Base-by-base conservation (phyloP, 2,329 filamentous ascomycete species). In the Colletotrichum tanaceti region DNA sequence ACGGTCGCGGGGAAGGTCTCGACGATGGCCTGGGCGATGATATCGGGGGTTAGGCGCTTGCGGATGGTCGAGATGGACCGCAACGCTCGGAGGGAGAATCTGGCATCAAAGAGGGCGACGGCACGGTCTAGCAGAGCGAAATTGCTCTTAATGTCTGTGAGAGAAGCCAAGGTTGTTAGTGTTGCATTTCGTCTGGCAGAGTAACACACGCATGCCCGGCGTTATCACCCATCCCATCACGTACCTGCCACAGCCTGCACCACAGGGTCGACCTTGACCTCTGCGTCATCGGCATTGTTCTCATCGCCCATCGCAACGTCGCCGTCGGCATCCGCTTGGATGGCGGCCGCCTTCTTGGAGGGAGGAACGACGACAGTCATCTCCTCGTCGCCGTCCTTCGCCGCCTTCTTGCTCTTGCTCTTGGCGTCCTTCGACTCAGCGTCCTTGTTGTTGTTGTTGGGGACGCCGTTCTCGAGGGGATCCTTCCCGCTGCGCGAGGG, bases 51-150 rank as follows among this genome's bases (percentile, higher is more conserved):
- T 73, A 97, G 87, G 73, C 93, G 90, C 86, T 98, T 98, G 79
- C 96, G 93, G 79, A 98, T 90, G 63, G 94, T 94, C 47, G 96
- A 97, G 83, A 98, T 97, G 74, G 94, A 97, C 76, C 96, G 92
- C 72, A 99, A 88, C 71, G 96, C 96, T 77, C 96, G 90, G 72
- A 99, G 91, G 65, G 95, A 93, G 83, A 98, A 99, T 84, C 96
- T 91, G 68, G 94, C 90, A 82, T 99, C 96, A 80, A 98, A 99
- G 75, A 97, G 89, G 72, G 90, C 87, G 72, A 99, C 95, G 73
- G 94, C 96, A 76, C 94, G 92, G 77, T 98, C 94, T 77, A 99
- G 87, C 72, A 99, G 87, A 60, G 89, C 89, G 78, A 98, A 98
- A 83, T 97, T 98, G 86, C 89, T 91, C 83, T 94, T 96, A 83